These are phyloP conservation scores for Antitrichia curtipendula DNA, from an alignment of 225 moss, liverwort and hornwort genomes.

Conservation along the genomic window DNA sequence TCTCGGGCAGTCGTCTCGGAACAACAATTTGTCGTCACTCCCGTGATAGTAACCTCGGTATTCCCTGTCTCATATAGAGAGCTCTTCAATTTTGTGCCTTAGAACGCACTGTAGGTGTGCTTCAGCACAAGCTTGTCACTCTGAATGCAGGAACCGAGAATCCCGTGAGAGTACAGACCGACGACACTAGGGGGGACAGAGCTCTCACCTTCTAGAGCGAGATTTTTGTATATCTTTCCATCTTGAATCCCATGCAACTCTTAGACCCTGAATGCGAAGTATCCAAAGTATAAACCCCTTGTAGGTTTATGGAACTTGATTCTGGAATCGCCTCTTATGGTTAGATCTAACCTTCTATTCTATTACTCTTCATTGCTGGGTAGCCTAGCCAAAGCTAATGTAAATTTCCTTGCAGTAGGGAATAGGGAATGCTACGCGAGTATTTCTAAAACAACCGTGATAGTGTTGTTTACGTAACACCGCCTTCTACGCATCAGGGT, in stretches of 20 bases:
- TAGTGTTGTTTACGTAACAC: too few species aligned
- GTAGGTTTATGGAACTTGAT: neutral
- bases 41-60: constrained; percentile 26
- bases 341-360: too few species aligned
- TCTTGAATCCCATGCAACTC: neutral
- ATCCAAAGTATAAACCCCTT: neutral
- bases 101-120: constrained; percentile 38
- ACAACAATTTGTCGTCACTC: constrained; percentile 49
- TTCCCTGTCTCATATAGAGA: constrained; percentile 19
- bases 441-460: too few species aligned
- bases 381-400: neutral
- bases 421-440: neutral
- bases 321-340: neutral
- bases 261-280: neutral
- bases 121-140: constrained; percentile 36
- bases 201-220: neutral
- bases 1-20: constrained; percentile 44
- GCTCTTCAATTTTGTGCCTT: constrained; percentile 21
- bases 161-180: neutral
- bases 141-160: neutral
- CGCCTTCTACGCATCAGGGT: constrained; percentile 18
- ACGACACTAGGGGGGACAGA: neutral
- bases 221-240: neutral
- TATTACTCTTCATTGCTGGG: neutral
- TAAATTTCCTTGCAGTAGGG: neutral